A percentile compares a stretch with the other conserved stretches of the same genome.
phyloP scores from a whole-genome alignment of 805 yeast genomes.

The Starmerella bombicola region DNA sequence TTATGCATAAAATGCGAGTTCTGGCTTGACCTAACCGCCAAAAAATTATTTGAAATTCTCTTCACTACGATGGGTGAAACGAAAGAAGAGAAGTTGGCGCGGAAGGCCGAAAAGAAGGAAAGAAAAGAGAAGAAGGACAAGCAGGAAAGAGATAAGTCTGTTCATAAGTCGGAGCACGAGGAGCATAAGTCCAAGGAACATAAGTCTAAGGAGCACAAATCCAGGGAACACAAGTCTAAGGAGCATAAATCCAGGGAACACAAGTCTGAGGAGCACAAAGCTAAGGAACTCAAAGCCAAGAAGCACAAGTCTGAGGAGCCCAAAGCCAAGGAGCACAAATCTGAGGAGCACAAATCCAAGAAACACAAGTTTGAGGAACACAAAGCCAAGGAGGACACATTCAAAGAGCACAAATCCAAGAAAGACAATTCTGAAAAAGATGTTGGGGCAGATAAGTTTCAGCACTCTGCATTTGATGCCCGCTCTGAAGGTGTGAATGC shows the following conservation, averaged over 20 bases:
- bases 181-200: conserved; percentile 24
- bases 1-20: too few relatives aligned
- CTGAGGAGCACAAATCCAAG: conserved; percentile 26
- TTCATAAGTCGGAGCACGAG: too few relatives aligned
- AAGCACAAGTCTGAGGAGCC: conserved; percentile 24
- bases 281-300: conserved; percentile 23
- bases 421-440: background rate
- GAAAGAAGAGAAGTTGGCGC: conserved; percentile 19
- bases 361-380: conserved; percentile 27
- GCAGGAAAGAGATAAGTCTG: too few relatives aligned
- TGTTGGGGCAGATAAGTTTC: background rate
- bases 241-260: conserved; percentile 27
- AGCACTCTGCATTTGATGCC: conserved; percentile 35
- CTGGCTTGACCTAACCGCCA: too few relatives aligned
- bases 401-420: conserved; percentile 23
- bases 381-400: conserved; percentile 24
- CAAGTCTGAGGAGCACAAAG: conserved; percentile 25
- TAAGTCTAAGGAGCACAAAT: conserved; percentile 26
- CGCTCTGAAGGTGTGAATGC: conserved; percentile 32
- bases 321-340: conserved; percentile 32
- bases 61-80: conserved; percentile 28
- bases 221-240: conserved; percentile 31
- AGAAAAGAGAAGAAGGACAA: conserved; percentile 20
- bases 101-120: conserved; percentile 21
- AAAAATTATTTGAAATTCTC: too few relatives aligned